Conservation (phyloP, 352 stramenopile species). For the Aphanomyces astaci region DNA sequence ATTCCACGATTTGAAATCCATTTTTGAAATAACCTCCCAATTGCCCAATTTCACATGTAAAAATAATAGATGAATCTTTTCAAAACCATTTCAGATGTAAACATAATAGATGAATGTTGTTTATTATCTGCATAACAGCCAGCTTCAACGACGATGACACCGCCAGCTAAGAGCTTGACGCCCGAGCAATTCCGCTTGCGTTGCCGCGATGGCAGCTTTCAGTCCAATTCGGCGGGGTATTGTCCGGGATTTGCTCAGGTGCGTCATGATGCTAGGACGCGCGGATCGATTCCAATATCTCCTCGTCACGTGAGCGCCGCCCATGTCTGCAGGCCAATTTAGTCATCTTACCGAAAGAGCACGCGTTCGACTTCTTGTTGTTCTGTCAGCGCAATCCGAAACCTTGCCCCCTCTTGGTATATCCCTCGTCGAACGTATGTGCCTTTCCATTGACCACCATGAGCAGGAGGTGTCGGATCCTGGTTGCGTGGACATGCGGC, state of each 20-base stretch:
- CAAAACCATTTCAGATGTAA: no score
- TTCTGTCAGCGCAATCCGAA: constrained; percentile 77
- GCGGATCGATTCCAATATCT: no score
- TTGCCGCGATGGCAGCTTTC: constrained; percentile 11
- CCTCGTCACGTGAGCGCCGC: no score
- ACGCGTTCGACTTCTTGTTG: constrained; percentile 63
- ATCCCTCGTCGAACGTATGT: not conserved
- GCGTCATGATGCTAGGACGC: no score
- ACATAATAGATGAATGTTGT: no score
- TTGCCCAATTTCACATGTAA: no score
- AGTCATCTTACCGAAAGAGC: constrained; percentile 52
- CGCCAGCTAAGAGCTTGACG: not conserved
- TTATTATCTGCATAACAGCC: no score
- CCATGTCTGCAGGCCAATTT: constrained; percentile 52
- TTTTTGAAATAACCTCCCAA: not conserved
- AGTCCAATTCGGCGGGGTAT: constrained; percentile 19
- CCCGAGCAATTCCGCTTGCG: not conserved
- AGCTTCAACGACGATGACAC: not conserved
- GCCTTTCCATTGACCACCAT: not conserved
- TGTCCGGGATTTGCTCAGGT: constrained; percentile 16
- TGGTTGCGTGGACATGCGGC: constrained; percentile 13
- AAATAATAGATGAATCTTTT: no score
- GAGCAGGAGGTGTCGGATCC: constrained; percentile 18
- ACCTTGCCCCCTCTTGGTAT: constrained; percentile 55
- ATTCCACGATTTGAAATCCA: not conserved